Base-by-base conservation (phyloP, 805 yeast species). In the Tetrapisispora namnaoensis region DNA sequence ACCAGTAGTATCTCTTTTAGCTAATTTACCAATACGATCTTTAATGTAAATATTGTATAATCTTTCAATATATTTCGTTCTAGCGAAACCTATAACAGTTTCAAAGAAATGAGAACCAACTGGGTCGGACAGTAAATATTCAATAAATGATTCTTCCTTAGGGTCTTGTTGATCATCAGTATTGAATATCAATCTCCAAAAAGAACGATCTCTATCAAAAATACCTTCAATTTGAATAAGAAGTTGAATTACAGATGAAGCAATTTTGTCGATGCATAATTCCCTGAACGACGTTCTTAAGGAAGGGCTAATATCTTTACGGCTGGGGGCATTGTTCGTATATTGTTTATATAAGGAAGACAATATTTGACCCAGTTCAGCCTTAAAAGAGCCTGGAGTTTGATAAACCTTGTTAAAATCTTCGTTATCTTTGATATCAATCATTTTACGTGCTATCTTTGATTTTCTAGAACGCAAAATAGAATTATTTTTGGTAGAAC, bases 71-170 rank as follows among this genome's bases (percentile, higher is more conserved):
- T 79, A 81, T 54, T 79, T 83, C 53, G 77, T 68, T 54, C 93
- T 80, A 52, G 83, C 81, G 50, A 76, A 77, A 44, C 75, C 78
- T 46, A 90, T 71, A 11, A 81, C 76, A 18, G 82, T 75, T 65
- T 93, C 88, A 27, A 91, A 71, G 70, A 93, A 91, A 67, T 89
- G 97, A 1, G 95, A 84, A 0, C 98, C 99, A n/a, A 90, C 87
- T 1, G 95, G 73, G 60, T 89, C 96, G 9, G 93, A 79, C 36
- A 91, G 68, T 48, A 90, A 71, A 58, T 84, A 85, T 62, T 89
- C 96, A 30, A 90, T 82, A 63, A 85, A 89, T 0, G 93, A 79
- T 53, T 78, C 90, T 57, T 86, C 93, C 50, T 78, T 75, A 1
- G 77, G 46, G 53, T 83, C 80, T 45, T 66, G 72, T 24, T 73